Evolutionary conservation across 352 stramenopile genomes (phyloP).

Genomic region (Pythium oligandrum): DNA sequence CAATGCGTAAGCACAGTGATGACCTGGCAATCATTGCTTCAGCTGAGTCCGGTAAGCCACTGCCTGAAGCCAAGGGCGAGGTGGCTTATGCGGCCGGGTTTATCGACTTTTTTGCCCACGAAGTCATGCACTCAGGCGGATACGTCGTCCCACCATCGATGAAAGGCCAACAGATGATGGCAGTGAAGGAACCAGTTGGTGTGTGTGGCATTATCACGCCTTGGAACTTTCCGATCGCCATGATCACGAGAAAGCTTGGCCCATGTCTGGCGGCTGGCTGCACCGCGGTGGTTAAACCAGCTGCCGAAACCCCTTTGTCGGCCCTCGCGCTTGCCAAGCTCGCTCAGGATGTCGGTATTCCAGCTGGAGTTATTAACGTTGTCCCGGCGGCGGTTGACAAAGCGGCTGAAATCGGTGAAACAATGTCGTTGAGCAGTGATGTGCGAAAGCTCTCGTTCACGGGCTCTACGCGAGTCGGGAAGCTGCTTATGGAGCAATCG

Average conservation of each 20-base stretch:
- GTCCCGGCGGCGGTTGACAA: conserved; percentile 61
- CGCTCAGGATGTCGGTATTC: conserved; percentile 83
- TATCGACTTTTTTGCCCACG: conserved; percentile 96
- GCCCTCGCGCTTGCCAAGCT: conserved; percentile 91
- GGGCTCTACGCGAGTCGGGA: conserved; percentile 79
- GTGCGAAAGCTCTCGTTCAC: conserved; percentile 91
- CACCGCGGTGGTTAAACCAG: conserved; percentile 95
- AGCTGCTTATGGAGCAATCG: conserved; percentile 75
- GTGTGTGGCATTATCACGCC: conserved; percentile 94
- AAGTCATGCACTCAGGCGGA: conserved; percentile 87
- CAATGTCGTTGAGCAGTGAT: conserved; percentile 59
- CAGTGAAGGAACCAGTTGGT: conserved; percentile 91
- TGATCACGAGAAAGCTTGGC: conserved; percentile 97
- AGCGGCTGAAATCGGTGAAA: conserved; percentile 69
- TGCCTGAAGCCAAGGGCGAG: conserved; percentile 92
- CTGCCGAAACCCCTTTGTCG: conserved; percentile 94
- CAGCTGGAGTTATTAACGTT: conserved; percentile 87
- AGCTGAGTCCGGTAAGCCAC: conserved; percentile 96
- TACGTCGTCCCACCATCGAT: conserved; percentile 66
- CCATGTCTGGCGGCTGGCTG: conserved; percentile 93
- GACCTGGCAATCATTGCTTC: conserved; percentile 94
- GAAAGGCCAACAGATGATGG: conserved; percentile 63
- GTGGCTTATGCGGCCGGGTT: conserved; percentile 93
- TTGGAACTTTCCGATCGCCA: conserved; percentile 99
- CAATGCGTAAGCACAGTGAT: conserved; percentile 61